A percentile compares a stretch with the other conserved stretches of the same genome.
phyloP scores from a whole-genome alignment of 805 yeast species.

The Suhomyces pyralidae region DNA sequence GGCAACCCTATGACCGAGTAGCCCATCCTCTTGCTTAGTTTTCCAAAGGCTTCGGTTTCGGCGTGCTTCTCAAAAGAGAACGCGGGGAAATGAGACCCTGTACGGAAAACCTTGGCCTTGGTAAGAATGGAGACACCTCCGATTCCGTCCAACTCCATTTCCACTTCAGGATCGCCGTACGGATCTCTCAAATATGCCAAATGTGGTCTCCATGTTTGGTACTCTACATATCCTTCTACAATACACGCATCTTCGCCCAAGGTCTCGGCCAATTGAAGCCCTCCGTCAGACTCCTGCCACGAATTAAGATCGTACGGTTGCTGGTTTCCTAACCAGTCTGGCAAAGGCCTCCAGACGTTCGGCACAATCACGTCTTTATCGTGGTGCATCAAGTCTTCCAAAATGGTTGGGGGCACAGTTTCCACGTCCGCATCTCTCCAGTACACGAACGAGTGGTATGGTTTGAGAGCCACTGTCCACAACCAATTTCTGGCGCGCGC shows the following conservation, averaged over 20 bases:
- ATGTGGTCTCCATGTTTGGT: constrained; percentile 98
- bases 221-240: constrained; percentile 96
- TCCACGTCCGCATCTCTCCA: constrained; percentile 99
- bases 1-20: constrained; percentile 85
- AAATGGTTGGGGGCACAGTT: constrained; percentile 74
- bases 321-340: constrained; percentile 81
- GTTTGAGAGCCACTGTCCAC: constrained; percentile 78
- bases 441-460: constrained; percentile 92
- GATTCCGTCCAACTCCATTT: constrained; percentile 91
- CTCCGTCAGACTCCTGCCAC: constrained; percentile 85
- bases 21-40: constrained; percentile 82
- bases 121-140: constrained; percentile 95
- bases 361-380: constrained; percentile 92
- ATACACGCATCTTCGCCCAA: constrained; percentile 93
- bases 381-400: constrained; percentile 92
- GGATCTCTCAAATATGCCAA: constrained; percentile 93
- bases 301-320: constrained; percentile 84
- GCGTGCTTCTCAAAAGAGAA: constrained; percentile 95
- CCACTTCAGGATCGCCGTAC: constrained; percentile 89
- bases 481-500: constrained; percentile 96
- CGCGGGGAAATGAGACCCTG: constrained; percentile 94
- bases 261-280: constrained; percentile 66
- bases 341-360: constrained; percentile 87
- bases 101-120: constrained; percentile 79
- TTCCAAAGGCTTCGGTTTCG: constrained; percentile 96